Percentiles rank a stretch among this genome's conserved stretches.
Evolutionary conservation across 2,329 filamentous ascomycete genomes (phyloP).

Genomic region (Neoarthrinium moseri): DNA sequence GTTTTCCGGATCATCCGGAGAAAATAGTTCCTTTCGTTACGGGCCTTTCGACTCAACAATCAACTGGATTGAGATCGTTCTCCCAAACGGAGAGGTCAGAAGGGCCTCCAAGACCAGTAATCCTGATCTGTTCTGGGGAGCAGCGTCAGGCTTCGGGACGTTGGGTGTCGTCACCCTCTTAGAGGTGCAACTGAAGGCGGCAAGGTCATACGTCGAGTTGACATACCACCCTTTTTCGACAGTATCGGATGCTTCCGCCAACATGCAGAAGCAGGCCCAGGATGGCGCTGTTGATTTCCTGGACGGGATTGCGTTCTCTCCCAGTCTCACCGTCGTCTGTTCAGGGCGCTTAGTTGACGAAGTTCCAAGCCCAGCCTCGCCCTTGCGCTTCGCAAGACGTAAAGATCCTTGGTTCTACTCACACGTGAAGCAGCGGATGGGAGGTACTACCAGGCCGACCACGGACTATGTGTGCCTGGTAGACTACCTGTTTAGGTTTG

Average conservation of each 20-base stretch:
- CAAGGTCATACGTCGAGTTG: conserved; percentile 55
- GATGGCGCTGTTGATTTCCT: conserved; percentile 58
- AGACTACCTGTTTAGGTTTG: conserved; percentile 72
- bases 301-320: conserved; percentile 65
- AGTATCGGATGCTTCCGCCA: conserved; percentile 34
- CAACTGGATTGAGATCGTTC: conserved; percentile 62
- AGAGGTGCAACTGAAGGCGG: conserved; percentile 57
- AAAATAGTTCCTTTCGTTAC: conserved; percentile 67
- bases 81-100: conserved; percentile 58
- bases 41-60: conserved; percentile 65
- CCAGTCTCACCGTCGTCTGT: conserved; percentile 56
- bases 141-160: conserved; percentile 65
- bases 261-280: conserved; percentile 42
- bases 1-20: conserved; percentile 65
- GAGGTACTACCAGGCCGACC: conserved; percentile 27
- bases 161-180: conserved; percentile 65
- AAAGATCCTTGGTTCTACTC: conserved; percentile 74
- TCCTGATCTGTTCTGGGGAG: conserved; percentile 62
- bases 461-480: conserved; percentile 57
- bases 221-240: conserved; percentile 50
- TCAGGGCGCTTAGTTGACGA: conserved; percentile 55
- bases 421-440: conserved; percentile 50
- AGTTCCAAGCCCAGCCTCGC: conserved; percentile 30
- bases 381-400: conserved; percentile 52
- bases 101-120: conserved; percentile 53